Evolutionary conservation across 257 asterid genomes (phyloP).

Genomic region (Solanum rostratum): DNA sequence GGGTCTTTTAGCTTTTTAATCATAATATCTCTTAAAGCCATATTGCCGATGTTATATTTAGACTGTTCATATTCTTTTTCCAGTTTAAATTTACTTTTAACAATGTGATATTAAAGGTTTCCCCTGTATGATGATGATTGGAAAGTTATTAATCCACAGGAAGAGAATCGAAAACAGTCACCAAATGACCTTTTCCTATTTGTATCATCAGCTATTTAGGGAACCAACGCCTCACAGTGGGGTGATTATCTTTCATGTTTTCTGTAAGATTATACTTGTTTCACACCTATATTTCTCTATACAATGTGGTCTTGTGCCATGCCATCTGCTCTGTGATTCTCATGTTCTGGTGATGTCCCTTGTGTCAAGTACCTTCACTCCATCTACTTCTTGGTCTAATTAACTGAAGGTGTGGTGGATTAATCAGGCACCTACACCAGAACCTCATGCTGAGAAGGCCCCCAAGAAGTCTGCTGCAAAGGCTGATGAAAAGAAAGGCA

Average conservation of each 20-base stretch:
- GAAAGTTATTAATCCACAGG: neutral
- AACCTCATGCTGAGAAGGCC: slow-evolving; percentile 47
- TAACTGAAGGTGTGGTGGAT: neutral
- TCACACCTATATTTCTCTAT: neutral
- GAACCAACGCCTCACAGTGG: neutral
- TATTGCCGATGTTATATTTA: neutral
- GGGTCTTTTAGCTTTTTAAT: neutral
- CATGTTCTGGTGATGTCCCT: neutral
- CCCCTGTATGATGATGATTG: neutral
- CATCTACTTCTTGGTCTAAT: neutral
- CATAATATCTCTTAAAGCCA: neutral
- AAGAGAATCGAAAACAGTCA: neutral
- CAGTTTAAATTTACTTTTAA: neutral
- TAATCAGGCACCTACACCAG: slow-evolving; percentile 55
- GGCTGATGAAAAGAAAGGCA: slow-evolving; percentile 50
- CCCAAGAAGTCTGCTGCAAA: slow-evolving; percentile 53
- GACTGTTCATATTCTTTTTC: neutral
- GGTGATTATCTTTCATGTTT: neutral
- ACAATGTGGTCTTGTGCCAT: neutral
- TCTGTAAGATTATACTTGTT: neutral
- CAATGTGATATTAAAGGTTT: neutral
- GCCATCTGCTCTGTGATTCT: neutral
- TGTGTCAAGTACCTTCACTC: neutral
- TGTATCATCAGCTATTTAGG: neutral
- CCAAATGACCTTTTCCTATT: neutral